phyloP scores from a whole-genome alignment of 225 moss, liverwort and hornwort genomes.

The Anthoceros angustus region DNA sequence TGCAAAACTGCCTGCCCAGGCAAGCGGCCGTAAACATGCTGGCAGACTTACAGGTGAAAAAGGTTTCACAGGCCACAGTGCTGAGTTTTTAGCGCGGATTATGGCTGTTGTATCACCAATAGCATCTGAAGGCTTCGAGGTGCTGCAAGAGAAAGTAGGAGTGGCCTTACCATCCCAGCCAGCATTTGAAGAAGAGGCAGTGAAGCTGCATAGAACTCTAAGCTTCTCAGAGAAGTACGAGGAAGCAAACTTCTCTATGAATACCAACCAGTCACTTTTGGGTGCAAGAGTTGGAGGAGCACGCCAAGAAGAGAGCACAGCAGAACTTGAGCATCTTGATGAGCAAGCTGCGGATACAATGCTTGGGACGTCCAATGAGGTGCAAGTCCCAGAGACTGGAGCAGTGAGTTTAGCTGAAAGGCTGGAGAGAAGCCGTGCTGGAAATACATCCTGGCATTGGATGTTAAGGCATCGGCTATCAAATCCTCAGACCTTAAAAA shows the following conservation, averaged over 20 bases:
- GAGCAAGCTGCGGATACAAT: too few species aligned
- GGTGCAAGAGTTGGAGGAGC: too few species aligned
- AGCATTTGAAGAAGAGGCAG: background rate
- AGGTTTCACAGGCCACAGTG: conserved; percentile 65
- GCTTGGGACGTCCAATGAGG: background rate
- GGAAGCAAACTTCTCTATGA: background rate
- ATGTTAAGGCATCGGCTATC: conserved; percentile 79
- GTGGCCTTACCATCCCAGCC: background rate
- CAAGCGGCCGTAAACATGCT: conserved; percentile 32
- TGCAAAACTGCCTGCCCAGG: conserved; percentile 43
- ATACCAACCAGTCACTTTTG: too few species aligned
- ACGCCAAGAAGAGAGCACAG: background rate
- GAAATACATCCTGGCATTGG: conserved; percentile 50
- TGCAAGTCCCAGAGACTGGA: background rate
- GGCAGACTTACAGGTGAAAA: conserved; percentile 38
- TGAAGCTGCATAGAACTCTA: background rate
- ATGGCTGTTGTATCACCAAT: conserved; percentile 60
- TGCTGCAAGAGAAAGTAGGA: conserved; percentile 8
- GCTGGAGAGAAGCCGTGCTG: conserved; percentile 5
- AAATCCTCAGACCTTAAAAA: conserved; percentile 54
- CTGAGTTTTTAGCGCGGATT: conserved; percentile 77
- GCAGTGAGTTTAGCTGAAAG: conserved; percentile 5
- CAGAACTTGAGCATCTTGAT: background rate
- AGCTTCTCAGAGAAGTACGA: background rate
- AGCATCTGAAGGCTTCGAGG: conserved; percentile 13